Evolutionary conservation across 2,329 filamentous ascomycete species (phyloP).

Genomic region (Eutypella sp.): DNA sequence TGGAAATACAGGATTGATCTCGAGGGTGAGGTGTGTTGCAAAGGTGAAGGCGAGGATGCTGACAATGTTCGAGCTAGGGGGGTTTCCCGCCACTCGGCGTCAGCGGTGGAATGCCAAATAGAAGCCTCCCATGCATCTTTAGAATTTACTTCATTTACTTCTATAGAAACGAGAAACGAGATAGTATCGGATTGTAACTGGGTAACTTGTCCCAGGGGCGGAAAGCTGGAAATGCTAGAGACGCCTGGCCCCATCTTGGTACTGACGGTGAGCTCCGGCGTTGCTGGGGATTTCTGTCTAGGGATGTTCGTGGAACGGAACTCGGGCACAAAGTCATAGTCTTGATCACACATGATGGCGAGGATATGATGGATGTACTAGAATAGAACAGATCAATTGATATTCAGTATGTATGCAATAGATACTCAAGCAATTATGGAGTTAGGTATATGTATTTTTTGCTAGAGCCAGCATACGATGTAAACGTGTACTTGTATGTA

Average conservation of each 20-base stretch:
- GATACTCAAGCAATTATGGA: no score
- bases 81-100: constrained; percentile 52
- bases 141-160: constrained; percentile 52
- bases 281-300: constrained; percentile 30
- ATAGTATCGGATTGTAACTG: constrained; percentile 46
- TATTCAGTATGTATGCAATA: background rate
- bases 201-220: constrained; percentile 72
- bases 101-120: constrained; percentile 65
- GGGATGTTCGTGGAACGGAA: constrained; percentile 34
- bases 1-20: constrained; percentile 49
- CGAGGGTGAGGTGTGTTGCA: constrained; percentile 39
- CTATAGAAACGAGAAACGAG: constrained; percentile 63
- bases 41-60: constrained; percentile 37
- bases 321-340: constrained; percentile 31
- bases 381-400: background rate
- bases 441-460: no score
- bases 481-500: no score
- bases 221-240: constrained; percentile 43
- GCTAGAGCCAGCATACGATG: no score
- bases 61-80: constrained; percentile 25
- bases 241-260: constrained; percentile 33
- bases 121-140: constrained; percentile 64
- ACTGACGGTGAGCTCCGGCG: constrained; percentile 14
- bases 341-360: constrained; percentile 13
- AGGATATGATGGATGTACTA: background rate